Conservation (phyloP, 805 yeast genomes). For the Lipomyces yamadae region DNA sequence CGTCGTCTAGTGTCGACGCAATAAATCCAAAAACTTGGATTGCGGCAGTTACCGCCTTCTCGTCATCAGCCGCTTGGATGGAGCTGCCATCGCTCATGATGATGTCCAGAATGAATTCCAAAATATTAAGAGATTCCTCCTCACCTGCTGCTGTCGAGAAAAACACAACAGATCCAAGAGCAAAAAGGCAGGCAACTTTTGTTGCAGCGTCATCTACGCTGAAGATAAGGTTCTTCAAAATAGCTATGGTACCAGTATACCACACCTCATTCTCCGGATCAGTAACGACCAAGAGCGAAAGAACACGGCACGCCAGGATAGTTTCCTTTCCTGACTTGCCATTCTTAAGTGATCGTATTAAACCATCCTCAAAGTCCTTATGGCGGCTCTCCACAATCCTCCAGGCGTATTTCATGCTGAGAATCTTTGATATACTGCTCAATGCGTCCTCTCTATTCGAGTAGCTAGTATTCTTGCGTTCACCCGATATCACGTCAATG, state of each 20-base stretch:
- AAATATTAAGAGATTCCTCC: slow-evolving; percentile 8
- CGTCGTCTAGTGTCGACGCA: slow-evolving; percentile 26
- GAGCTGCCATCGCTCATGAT: slow-evolving; percentile 37
- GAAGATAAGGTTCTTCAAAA: slow-evolving; percentile 16
- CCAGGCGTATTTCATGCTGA: slow-evolving; percentile 35
- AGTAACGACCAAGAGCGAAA: slow-evolving; percentile 32
- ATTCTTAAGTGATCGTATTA: slow-evolving; percentile 15
- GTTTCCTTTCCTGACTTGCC: slow-evolving; percentile 29
- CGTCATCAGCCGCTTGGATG: slow-evolving; percentile 37
- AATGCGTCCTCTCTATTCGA: slow-evolving; percentile 32
- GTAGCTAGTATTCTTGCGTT: slow-evolving; percentile 25
- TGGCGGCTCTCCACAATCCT: slow-evolving; percentile 28
- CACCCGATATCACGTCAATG: slow-evolving; percentile 28
- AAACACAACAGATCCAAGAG: slow-evolving; percentile 27
- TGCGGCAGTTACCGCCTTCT: slow-evolving; percentile 33
- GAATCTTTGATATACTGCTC: slow-evolving; percentile 24
- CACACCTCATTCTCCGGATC: slow-evolving; percentile 30
- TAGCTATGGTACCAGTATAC: slow-evolving; percentile 7
- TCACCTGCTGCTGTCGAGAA: slow-evolving; percentile 26
- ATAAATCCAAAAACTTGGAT: slow-evolving; percentile 34
- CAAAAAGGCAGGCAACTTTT: slow-evolving; percentile 28
- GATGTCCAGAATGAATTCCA: slow-evolving; percentile 32
- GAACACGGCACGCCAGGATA: slow-evolving; percentile 19
- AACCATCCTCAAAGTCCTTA: slow-evolving; percentile 28
- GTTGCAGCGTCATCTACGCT: slow-evolving; percentile 12